Conservation (phyloP, 2,329 filamentous ascomycete genomes). For the Zelopaecilomyces penicillatus region DNA sequence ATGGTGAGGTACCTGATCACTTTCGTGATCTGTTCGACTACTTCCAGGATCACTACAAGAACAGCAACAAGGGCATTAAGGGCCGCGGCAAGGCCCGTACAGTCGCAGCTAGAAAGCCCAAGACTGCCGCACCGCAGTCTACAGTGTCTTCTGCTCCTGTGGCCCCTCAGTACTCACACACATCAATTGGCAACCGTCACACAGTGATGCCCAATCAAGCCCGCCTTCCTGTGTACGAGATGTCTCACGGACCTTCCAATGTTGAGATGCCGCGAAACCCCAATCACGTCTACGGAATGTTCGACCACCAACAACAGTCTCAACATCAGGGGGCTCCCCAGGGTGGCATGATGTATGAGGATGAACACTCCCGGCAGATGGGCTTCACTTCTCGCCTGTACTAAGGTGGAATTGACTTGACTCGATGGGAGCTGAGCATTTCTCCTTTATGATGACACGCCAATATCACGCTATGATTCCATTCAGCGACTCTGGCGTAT, state of each 20-base stretch:
- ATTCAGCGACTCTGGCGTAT: too few relatives aligned
- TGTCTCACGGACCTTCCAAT: constrained; percentile 19
- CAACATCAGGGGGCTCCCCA: constrained; percentile 17
- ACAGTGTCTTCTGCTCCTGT: constrained; percentile 8
- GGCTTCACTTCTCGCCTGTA: constrained; percentile 37
- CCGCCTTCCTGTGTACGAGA: constrained; percentile 24
- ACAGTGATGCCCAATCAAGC: constrained; percentile 20
- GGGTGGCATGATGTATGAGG: constrained; percentile 35
- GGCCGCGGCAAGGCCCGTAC: constrained; percentile 80
- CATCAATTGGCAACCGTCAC: constrained; percentile 21
- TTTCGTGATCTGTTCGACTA: constrained; percentile 78
- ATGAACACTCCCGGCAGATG: constrained; percentile 32
- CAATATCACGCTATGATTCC: too few relatives aligned
- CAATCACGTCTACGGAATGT: constrained; percentile 34
- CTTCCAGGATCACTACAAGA: constrained; percentile 85
- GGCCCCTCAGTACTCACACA: constrained; percentile 17
- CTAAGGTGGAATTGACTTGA: constrained; percentile 15
- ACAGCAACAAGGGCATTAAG: constrained; percentile 97
- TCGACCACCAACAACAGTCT: constrained; percentile 29
- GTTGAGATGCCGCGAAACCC: constrained; percentile 22
- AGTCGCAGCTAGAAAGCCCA: constrained; percentile 35
- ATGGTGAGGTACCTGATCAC: constrained; percentile 44
- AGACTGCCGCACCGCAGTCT: constrained; percentile 13
- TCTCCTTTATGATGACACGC: too few relatives aligned
- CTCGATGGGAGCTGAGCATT: too few relatives aligned